These are phyloP conservation scores for Podaxis pistillaris DNA, from an alignment of 768 basidiomycete genomes.

Conservation along the genomic window DNA sequence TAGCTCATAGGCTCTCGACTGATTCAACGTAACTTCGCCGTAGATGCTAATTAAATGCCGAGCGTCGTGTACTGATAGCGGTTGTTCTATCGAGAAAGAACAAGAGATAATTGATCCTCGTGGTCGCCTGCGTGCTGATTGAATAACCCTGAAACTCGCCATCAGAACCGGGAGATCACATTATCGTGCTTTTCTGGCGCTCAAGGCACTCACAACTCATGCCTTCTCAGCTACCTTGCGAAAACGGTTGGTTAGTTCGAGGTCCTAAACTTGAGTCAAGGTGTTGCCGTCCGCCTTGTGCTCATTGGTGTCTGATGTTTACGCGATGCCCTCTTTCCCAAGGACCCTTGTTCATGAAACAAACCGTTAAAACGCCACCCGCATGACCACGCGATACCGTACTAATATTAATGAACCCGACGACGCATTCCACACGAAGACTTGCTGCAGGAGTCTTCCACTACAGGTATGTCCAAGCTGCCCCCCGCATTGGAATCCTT, in stretches of 20 bases:
- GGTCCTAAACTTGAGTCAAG: not conserved
- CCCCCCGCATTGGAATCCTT: not conserved
- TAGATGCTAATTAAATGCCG: constrained; percentile 14
- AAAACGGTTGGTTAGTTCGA: not conserved
- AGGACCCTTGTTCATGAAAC: constrained; percentile 3
- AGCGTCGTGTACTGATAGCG: constrained; percentile 15
- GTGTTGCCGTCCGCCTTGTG: not conserved
- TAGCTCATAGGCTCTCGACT: not conserved
- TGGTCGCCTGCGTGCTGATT: constrained; percentile 15
- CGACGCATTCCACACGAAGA: not conserved
- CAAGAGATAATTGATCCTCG: constrained; percentile 16
- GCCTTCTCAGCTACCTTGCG: not conserved
- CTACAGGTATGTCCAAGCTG: not conserved
- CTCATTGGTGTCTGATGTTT: not conserved
- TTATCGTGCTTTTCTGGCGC: not conserved
- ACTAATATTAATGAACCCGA: constrained; percentile 21
- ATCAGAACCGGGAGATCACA: not conserved
- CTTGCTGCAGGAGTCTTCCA: not conserved
- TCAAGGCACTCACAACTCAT: not conserved
- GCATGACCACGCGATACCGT: constrained; percentile 17
- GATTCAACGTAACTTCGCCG: constrained; percentile 4
- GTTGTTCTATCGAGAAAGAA: constrained; percentile 16
- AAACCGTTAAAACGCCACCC: constrained; percentile 10
- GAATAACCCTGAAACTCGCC: not conserved
- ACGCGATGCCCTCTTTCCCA: not conserved